Evolutionary conservation across 257 asterid species (phyloP).

Genomic region (Solanum stenotomum): DNA sequence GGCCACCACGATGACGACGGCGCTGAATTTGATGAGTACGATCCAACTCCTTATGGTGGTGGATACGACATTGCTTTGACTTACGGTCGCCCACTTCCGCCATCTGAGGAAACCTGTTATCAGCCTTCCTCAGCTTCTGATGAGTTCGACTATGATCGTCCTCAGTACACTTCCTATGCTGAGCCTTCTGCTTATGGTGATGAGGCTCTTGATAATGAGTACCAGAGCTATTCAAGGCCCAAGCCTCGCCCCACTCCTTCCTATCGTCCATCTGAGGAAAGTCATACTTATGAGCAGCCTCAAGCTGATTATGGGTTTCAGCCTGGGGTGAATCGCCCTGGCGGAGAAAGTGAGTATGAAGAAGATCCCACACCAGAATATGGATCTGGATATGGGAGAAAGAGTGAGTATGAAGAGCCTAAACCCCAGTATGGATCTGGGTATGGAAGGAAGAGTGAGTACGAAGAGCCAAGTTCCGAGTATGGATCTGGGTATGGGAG

Average conservation of each 20-base stretch:
- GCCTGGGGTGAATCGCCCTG: constrained; percentile 30
- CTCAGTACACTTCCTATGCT: constrained; percentile 56
- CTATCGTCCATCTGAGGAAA: constrained; percentile 13
- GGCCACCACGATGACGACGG: constrained; percentile 54
- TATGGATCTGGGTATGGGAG: constrained; percentile 20
- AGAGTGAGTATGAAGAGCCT: background rate
- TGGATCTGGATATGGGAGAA: constrained; percentile 23
- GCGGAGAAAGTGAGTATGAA: constrained; percentile 7
- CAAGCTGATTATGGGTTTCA: constrained; percentile 34
- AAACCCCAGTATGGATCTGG: constrained; percentile 2
- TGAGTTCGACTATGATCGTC: constrained; percentile 69
- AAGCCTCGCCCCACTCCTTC: constrained; percentile 42
- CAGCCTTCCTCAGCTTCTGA: constrained; percentile 43
- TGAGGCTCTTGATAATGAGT: constrained; percentile 69
- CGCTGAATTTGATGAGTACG: constrained; percentile 76
- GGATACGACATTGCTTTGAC: constrained; percentile 64
- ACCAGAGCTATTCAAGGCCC: constrained; percentile 66
- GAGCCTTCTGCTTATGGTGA: constrained; percentile 75
- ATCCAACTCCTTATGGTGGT: constrained; percentile 83
- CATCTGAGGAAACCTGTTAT: constrained; percentile 74
- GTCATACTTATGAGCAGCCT: constrained; percentile 17
- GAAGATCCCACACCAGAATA: constrained; percentile 9
- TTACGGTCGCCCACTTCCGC: constrained; percentile 74
- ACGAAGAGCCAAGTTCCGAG: constrained; percentile 5
- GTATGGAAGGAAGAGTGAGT: constrained; percentile 4